A percentile compares a stretch with the other conserved stretches of the same genome.
These are phyloP conservation scores for Candida tropicalis DNA, from an alignment of 1,139 yeast species.

Conservation along the genomic window DNA sequence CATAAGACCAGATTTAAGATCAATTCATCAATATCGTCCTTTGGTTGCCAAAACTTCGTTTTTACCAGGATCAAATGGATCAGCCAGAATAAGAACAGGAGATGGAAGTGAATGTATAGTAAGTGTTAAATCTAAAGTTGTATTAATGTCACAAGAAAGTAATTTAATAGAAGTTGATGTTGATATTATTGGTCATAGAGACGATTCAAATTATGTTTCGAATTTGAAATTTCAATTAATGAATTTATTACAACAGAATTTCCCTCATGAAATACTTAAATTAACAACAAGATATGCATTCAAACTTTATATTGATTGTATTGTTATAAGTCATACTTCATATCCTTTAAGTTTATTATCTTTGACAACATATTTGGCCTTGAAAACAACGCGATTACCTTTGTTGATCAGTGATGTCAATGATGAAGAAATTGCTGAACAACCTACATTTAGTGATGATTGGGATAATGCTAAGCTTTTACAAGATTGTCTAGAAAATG, in stretches of 20 bases:
- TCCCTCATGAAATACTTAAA: conserved; percentile 52
- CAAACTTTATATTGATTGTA: conserved; percentile 76
- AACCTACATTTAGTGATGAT: conserved; percentile 89
- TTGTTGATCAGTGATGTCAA: conserved; percentile 62
- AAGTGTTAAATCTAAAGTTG: conserved; percentile 85
- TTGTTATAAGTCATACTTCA: conserved; percentile 64
- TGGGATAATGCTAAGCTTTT: conserved; percentile 64
- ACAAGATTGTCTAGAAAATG: conserved; percentile 23
- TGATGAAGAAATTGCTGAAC: conserved; percentile 69
- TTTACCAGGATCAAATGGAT: conserved; percentile 87
- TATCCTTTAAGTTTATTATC: conserved; percentile 82
- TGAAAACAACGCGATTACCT: conserved; percentile 78
- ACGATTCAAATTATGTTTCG: conserved; percentile 64
- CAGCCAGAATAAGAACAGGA: conserved; percentile 79
- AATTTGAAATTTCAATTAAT: conserved; percentile 57
- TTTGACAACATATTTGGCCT: conserved; percentile 76
- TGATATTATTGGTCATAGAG: conserved; percentile 72
- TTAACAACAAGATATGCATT: conserved; percentile 76
- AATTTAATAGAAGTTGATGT: conserved; percentile 72
- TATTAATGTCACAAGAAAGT: conserved; percentile 45
- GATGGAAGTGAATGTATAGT: conserved; percentile 95
- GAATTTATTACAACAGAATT: conserved; percentile 49
- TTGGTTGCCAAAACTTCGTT: conserved; percentile 80
- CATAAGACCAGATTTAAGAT: conserved; percentile 82
- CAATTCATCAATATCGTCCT: conserved; percentile 75